Evolutionary conservation across 169 alveolate species (phyloP).

Genomic region (Babesia divergens): DNA sequence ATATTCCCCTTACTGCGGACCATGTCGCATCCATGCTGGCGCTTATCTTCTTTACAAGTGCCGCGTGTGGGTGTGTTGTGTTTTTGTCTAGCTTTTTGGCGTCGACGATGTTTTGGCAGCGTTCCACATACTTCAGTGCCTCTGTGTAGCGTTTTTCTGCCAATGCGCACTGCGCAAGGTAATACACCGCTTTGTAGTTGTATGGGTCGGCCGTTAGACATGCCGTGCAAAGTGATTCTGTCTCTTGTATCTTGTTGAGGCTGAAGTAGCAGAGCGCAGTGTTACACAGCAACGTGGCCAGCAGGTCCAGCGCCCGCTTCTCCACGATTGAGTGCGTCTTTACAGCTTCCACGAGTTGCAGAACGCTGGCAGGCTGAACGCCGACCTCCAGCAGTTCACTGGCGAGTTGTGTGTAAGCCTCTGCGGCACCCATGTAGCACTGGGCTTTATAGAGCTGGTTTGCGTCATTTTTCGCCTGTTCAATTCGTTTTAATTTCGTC

Average conservation of each 20-base stretch:
- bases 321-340: neutral
- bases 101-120: constrained; percentile 45
- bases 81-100: neutral
- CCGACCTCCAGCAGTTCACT: constrained; percentile 4
- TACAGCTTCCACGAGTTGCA: neutral
- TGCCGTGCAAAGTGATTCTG: constrained; percentile 12
- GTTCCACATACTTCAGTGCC: constrained; percentile 23
- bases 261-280: constrained; percentile 39
- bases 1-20: neutral
- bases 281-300: constrained; percentile 49
- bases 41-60: constrained; percentile 2
- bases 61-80: constrained; percentile 38
- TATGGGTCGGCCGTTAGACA: constrained; percentile 23
- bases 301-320: neutral
- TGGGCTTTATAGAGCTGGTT: constrained; percentile 19
- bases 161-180: constrained; percentile 25
- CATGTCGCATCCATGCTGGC: neutral
- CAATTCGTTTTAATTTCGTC: neutral
- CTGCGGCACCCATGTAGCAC: constrained; percentile 18
- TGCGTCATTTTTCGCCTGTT: constrained; percentile 21
- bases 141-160: constrained; percentile 11
- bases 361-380: neutral
- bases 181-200: constrained; percentile 61
- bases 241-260: constrained; percentile 1
- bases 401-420: constrained; percentile 22